Base-by-base conservation (phyloP, 2,329 filamentous ascomycete species). In the Zymoseptoria passerinii region DNA sequence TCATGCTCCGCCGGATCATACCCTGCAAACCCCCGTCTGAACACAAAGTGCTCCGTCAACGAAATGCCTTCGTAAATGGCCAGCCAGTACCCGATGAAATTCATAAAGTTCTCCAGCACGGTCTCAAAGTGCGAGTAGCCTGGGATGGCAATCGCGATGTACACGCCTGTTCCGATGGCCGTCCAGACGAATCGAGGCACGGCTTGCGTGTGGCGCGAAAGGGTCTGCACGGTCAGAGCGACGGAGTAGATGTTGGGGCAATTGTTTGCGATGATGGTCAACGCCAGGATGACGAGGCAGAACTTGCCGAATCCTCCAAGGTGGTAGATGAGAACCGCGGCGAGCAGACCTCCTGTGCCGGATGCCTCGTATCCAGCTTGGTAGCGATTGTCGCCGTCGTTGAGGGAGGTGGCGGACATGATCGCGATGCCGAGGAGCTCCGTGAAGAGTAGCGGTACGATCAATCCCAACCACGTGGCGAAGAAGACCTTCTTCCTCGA, bases 341-440 rank as follows among this genome's bases (percentile, higher is more conserved):
- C 83, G 16, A 90, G 78, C 4, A 91, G 76, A 23, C 87, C 88
- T 23, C 87, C 87, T 28, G 87, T 83, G 10, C 80, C 78, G 10
- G 84, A 81, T 2, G 75, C 69, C 0, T 67, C 54, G 72, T 87
- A 87, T 27, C 83, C 84, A 1, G 70, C 70, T 18, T 71, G 64
- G 69, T 86, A 89, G 55, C 73, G 75, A 72, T 83, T 83, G 62
- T 78, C 61, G 9, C 76, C 80, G 49, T 70, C 72, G 65, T 86
- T 81, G 66, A 80, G 70, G 8, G 74, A 71, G 50, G 83, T 84
- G 1, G 86, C 86, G 10, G 85, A 86, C 70, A 82, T 84, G 66
- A 91, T 72, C 10, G 87, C 87, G 2, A 87, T 82, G 23, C 86
- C 88, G 2, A 91, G 81, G 69, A 89, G 83, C 73, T 90, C 81